Conservation (phyloP, 2,329 filamentous ascomycete species). For the Pezicula radicicola region DNA sequence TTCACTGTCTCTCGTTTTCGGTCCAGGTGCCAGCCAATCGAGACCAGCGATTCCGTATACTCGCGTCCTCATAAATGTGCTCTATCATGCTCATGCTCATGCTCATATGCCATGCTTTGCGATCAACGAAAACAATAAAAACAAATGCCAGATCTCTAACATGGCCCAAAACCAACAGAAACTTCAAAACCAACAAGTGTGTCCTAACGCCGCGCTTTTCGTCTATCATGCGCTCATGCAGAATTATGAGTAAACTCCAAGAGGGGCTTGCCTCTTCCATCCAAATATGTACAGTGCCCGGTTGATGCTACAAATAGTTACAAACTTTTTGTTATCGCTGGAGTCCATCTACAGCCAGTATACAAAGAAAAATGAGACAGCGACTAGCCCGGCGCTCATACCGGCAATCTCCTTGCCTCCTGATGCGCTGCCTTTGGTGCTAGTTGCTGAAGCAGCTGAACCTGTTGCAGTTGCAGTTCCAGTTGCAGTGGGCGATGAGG, state of each 20-base stretch:
- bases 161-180: no score
- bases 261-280: constrained; percentile 9
- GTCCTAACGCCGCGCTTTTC: constrained; percentile 16
- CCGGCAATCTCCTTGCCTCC: constrained; percentile 45
- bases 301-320: background rate
- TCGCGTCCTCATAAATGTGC: no score
- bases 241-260: constrained; percentile 2
- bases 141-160: no score
- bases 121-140: no score
- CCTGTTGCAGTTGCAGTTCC: constrained; percentile 27
- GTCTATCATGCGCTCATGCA: constrained; percentile 18
- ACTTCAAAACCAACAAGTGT: no score
- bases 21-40: no score
- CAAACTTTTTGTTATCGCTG: background rate
- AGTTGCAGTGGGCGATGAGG: constrained; percentile 28
- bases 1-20: no score
- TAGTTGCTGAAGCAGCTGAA: constrained; percentile 30
- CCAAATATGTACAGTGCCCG: constrained; percentile 11
- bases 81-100: no score
- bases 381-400: constrained; percentile 45
- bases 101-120: no score
- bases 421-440: constrained; percentile 38
- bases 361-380: constrained; percentile 50
- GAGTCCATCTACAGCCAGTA: constrained; percentile 40
- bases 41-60: no score